Base-by-base conservation (phyloP, 2,329 filamentous ascomycete species). In the Aspergillus pseudonomiae region DNA sequence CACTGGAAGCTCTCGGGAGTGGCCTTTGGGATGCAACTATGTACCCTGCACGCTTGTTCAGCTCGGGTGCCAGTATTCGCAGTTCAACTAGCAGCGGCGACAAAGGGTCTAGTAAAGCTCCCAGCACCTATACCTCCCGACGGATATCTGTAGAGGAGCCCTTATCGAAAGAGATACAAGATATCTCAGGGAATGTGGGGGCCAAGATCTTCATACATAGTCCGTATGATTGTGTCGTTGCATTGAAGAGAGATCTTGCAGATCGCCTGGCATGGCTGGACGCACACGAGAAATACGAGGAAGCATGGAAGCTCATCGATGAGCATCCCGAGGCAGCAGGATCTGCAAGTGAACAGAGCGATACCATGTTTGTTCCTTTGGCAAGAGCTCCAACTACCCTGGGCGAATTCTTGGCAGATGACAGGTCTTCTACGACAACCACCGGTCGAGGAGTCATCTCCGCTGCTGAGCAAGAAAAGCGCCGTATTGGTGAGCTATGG, bases 171-270 rank as follows among this genome's bases (percentile, higher is more conserved):
- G 76, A 81, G 65, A 66, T 79, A 2, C 82, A 84, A 67, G 83
- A 82, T 54, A 80, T 85, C 67, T 80, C 81, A 21, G 77, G 80
- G 6, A 83, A 84, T 11, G 81, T 84, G 43, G 89, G 89, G 7
- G 82, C 89, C 68, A 91, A 98, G 73, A 91, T 99, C 19, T 97
- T 97, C 75, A 92, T 99, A 46, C 93, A 97, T 72, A 97, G 93
- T 71, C 95, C 95, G 0, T 99, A 96, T 74, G 95, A 99, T 78
- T 98, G 94, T 71, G 90, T 98, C n/a, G 82, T 97, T 60, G 92
- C 93, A 0, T 92, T 95, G 2, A 94, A 94, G 74, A 86, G 95
- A 69, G 94, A 97, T 72, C 83, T 96, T 19, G 83, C 88, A 4
- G 95, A 99, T 77, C 93, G 96, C 72, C 81, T 98, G 26, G 82